Base-by-base conservation (phyloP, 148 eudicot species). In the Nepenthes gracilis region DNA sequence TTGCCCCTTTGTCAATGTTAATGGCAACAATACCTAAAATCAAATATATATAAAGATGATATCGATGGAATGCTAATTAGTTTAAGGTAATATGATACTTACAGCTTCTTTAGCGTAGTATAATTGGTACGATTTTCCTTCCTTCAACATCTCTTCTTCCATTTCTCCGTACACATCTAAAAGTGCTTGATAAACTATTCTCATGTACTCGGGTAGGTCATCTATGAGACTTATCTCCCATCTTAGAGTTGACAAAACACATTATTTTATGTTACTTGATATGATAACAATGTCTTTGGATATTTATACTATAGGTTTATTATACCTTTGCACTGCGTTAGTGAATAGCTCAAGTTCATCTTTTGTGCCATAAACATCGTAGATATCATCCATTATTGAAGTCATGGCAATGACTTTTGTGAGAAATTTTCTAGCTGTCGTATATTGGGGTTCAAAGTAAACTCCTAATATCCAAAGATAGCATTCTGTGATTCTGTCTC, bases 141-240 rank as follows among this genome's bases (percentile, higher is more conserved):
- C 55, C 34, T 48, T 60, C 9, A 51, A 15, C 33, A 75, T 32
- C 37, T 47, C 69, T 60, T 66, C 58, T 35, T 75, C 72, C 55
- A 67, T 62, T 51, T 75, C 68, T 32, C 14, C 2, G 6, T 63
- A 67, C 12, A 61, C 45, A 34, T 75, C 66, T 6, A 71, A 5
- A 9, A 71, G 62, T 23, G 68, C 55, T 47, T 51, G 33, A 55
- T 75, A 71, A 33, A 34, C 47, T 6, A 64, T 11, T 37, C 59
- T 69, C 73, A 74, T 74, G 62, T 64, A 74, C 6, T 60, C 70
- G 14, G 79, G 69, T n/a, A 75, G 66, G 23, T 37, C 15, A 33
- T 62, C 65, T 7, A 47, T 37, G 33, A 55, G 60, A 10, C 53
- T n/a, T 4, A 53, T 40, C 13, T 66, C 71, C 71, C 74, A 70